A percentile compares a stretch with the other conserved stretches of the same genome.
phyloP scores from a whole-genome alignment of 2,329 filamentous ascomycete species.

The Phialophora chinensis region DNA sequence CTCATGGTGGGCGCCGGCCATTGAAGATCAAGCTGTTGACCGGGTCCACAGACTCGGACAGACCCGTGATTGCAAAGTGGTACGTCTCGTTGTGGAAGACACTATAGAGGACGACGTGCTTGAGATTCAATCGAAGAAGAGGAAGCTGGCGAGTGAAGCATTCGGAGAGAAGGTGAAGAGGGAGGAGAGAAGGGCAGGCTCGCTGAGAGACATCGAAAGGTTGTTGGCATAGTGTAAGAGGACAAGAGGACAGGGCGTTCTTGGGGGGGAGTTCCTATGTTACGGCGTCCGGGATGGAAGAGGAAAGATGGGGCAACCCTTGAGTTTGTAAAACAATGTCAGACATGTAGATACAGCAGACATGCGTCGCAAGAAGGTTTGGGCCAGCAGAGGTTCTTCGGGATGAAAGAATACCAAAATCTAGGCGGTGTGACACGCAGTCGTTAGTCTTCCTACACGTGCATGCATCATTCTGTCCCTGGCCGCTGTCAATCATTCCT shows the following conservation, averaged over 20 bases:
- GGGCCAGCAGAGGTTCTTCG: neutral
- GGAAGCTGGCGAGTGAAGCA: constrained; percentile 75
- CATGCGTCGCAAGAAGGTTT: too few species aligned
- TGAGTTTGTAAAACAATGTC: neutral
- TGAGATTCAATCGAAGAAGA: constrained; percentile 77
- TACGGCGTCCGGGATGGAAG: neutral
- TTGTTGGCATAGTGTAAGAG: constrained; percentile 27
- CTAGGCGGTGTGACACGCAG: neutral
- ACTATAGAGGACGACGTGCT: constrained; percentile 83
- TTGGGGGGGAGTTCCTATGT: neutral
- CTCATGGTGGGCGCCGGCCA: constrained; percentile 90
- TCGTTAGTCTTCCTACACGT: neutral
- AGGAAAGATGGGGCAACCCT: neutral
- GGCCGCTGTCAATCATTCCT: neutral
- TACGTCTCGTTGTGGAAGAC: constrained; percentile 78
- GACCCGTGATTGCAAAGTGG: constrained; percentile 77
- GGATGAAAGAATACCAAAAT: neutral
- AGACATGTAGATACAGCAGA: neutral
- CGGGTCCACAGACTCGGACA: constrained; percentile 87
- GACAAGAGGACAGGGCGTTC: neutral
- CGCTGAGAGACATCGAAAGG: constrained; percentile 43
- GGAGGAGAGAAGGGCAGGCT: constrained; percentile 41
- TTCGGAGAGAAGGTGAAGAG: constrained; percentile 71
- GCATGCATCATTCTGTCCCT: neutral
- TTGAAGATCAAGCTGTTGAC: constrained; percentile 90